Evolutionary conservation across 108 stramenopile genomes (phyloP).

Genomic region (Cylindrotheca fusiformis): DNA sequence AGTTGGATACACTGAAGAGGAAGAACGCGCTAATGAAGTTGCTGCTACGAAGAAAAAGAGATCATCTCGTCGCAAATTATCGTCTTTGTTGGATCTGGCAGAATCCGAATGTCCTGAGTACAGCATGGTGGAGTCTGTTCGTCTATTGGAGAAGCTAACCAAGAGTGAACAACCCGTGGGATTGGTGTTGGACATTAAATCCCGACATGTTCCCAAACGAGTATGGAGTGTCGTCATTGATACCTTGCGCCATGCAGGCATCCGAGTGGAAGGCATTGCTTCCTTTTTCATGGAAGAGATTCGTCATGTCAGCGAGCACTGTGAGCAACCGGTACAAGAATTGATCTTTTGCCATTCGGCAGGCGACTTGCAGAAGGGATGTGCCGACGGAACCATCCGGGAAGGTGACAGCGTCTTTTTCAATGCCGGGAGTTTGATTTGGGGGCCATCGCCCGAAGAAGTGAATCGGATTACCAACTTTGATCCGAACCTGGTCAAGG

Average conservation of each 20-base stretch:
- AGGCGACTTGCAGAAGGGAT: constrained; percentile 77
- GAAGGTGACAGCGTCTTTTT: constrained; percentile 79
- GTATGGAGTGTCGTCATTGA: constrained; percentile 76
- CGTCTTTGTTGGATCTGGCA: constrained; percentile 9
- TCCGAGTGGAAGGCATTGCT: constrained; percentile 72
- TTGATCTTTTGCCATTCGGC: constrained; percentile 80
- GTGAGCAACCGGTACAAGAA: constrained; percentile 49
- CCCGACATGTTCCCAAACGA: constrained; percentile 70
- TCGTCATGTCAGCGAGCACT: constrained; percentile 55
- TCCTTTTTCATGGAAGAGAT: constrained; percentile 76
- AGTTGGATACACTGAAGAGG: constrained; percentile 35
- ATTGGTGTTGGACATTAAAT: constrained; percentile 79
- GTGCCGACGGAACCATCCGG: constrained; percentile 58
- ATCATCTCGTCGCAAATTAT: neutral
- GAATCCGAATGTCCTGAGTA: constrained; percentile 40
- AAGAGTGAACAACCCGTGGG: constrained; percentile 59
- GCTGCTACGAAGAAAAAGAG: neutral
- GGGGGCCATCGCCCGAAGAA: constrained; percentile 42
- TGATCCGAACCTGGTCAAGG: constrained; percentile 52
- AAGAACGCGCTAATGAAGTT: neutral
- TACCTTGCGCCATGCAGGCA: constrained; percentile 53
- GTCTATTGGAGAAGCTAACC: constrained; percentile 48
- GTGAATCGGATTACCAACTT: constrained; percentile 35
- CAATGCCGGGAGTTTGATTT: constrained; percentile 80
- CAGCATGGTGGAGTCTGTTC: constrained; percentile 57